These are phyloP conservation scores for Microthlaspi erraticum DNA, from an alignment of 345 rosid genomes.

Conservation along the genomic window DNA sequence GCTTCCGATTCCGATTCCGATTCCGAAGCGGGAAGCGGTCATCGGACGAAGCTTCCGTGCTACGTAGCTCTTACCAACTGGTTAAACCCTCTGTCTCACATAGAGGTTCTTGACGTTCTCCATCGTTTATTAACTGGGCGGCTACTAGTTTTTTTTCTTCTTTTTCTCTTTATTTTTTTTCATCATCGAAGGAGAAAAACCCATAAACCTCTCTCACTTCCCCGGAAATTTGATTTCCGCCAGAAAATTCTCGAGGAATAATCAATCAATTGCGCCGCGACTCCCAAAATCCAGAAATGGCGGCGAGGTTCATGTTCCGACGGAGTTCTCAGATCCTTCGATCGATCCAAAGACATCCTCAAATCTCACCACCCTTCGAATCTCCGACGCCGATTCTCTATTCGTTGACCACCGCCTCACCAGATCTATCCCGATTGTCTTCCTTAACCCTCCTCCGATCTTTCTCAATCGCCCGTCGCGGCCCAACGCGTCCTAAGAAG, in stretches of 20 bases:
- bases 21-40: too few relatives aligned
- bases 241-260: conserved; percentile 16
- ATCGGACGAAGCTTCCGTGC: too few relatives aligned
- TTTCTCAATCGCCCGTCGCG: conserved; percentile 67
- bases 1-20: too few relatives aligned
- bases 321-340: conserved; percentile 57
- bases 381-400: conserved; percentile 38
- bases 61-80: too few relatives aligned
- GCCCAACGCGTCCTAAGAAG: conserved; percentile 59
- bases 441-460: conserved; percentile 50
- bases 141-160: conserved; percentile 10
- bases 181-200: conserved; percentile 2
- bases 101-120: conserved; percentile 29
- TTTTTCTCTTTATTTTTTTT: not conserved
- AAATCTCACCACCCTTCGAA: conserved; percentile 32
- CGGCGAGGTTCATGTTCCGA: conserved; percentile 57
- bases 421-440: conserved; percentile 29
- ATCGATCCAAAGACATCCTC: conserved; percentile 35
- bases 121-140: not conserved
- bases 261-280: not conserved
- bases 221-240: conserved; percentile 32
- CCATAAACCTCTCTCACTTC: conserved; percentile 42
- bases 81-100: not conserved
- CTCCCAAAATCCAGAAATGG: conserved; percentile 47
- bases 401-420: conserved; percentile 42